Evolutionary conservation across 352 stramenopile genomes (phyloP).

Genomic region (Globisporangium paroecandrum): DNA sequence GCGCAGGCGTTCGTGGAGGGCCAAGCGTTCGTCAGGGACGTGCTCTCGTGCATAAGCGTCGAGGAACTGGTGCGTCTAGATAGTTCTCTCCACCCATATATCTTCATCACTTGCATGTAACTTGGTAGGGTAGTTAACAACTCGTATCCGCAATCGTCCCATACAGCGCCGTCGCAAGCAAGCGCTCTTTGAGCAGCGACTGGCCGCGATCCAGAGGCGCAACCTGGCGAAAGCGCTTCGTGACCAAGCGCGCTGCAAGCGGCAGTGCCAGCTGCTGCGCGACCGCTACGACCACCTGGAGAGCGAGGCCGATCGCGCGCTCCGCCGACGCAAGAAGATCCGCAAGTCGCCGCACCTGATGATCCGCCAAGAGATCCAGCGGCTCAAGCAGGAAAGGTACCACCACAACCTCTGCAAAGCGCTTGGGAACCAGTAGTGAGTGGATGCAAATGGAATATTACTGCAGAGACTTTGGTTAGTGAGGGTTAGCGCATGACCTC

Average conservation of each 20-base stretch:
- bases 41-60: constrained; percentile 38
- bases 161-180: constrained; percentile 39
- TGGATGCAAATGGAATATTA: background rate
- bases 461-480: background rate
- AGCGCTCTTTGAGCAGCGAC: constrained; percentile 32
- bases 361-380: constrained; percentile 56
- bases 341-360: constrained; percentile 58
- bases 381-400: constrained; percentile 40
- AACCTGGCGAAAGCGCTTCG: constrained; percentile 33
- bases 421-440: background rate
- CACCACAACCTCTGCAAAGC: constrained; percentile 14
- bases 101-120: too few relatives aligned
- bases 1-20: constrained; percentile 42
- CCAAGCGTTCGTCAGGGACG: constrained; percentile 32
- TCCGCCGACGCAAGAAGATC: constrained; percentile 46
- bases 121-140: background rate
- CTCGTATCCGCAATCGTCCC: background rate
- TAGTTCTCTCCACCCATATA: background rate
- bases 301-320: constrained; percentile 46
- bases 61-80: constrained; percentile 35
- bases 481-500: background rate
- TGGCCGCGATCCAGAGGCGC: constrained; percentile 25
- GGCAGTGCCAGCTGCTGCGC: constrained; percentile 38
- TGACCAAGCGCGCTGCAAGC: constrained; percentile 32
- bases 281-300: constrained; percentile 53